Evolutionary conservation across 148 eudicot genomes (phyloP).

Genomic region (Spergularia marina): DNA sequence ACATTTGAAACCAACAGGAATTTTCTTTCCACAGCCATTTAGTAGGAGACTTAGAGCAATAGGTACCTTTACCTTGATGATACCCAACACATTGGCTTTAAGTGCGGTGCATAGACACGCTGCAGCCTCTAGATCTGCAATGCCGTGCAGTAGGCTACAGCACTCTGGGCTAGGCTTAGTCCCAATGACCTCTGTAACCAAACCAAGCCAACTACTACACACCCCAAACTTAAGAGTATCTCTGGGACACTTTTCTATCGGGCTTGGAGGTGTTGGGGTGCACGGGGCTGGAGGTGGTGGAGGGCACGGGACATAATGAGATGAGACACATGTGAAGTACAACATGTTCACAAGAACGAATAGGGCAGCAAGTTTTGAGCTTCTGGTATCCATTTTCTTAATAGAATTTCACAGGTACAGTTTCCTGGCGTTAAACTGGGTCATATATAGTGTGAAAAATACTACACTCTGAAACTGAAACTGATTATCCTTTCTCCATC

Average conservation of each 20-base stretch:
- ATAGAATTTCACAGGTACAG: not conserved
- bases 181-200: conserved; percentile 70
- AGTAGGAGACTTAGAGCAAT: conserved; percentile 62
- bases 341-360: conserved; percentile 35
- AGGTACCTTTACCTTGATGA: conserved; percentile 50
- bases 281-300: conserved; percentile 14
- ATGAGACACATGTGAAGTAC: conserved; percentile 36
- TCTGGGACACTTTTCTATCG: conserved; percentile 54
- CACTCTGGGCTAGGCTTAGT: conserved; percentile 60
- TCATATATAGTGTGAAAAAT: conserved; percentile 13
- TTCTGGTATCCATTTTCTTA: conserved; percentile 24
- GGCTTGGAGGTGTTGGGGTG: conserved; percentile 16
- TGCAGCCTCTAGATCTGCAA: conserved; percentile 84
- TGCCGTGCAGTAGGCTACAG: conserved; percentile 54
- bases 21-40: conserved; percentile 71
- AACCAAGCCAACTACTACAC: conserved; percentile 79
- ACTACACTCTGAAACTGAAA: not conserved
- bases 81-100: conserved; percentile 67
- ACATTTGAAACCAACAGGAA: conserved; percentile 66
- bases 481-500: not conserved
- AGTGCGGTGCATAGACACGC: conserved; percentile 78
- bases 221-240: conserved; percentile 81
- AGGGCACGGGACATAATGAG: conserved; percentile 41
- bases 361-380: conserved; percentile 23
- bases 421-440: not conserved